Base-by-base conservation (phyloP, 768 basidiomycete genomes). In the Russula emetica region DNA sequence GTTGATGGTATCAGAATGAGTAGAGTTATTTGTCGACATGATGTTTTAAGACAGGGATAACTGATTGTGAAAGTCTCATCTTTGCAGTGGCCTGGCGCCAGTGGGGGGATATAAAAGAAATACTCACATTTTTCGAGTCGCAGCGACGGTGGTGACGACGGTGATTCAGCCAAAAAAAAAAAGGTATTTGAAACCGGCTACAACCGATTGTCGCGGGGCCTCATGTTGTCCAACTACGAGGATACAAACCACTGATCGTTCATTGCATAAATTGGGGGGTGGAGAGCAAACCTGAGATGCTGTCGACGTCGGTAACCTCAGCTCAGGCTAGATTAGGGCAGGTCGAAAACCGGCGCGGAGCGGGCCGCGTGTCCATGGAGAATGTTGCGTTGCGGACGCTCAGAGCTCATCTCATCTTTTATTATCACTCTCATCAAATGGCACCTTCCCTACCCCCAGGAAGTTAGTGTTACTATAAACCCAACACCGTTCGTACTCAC, bases 41-140 rank as follows among this genome's bases (percentile, higher is more conserved):
- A 56, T 49, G 57, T 53, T 26, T 66, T 66, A 63, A 66, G 64
- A 66, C 64, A 66, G 64, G 64, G 64, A 66, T 66, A 66, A 66
- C 64, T 66, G 64, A 65, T 63, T 45, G 45, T 61, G 11, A 20
- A 28, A 44, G n/a, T 66, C 30, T 66, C 64, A 63, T 66, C 64
- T 57, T 18, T 32, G 56, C 10, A 54, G 26, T 16, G n/a, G n/a
- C 26, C 20, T n/a, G 16, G 30, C 16, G 22, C 13, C n/a, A 45
- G 20, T 1, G 42, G 26, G 26, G 40, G 14, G n/a, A 14, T 6
- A 54, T 6, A 32, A 16, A 55, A 16, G 24, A 20, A 16, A 26
- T n/a, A 61, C 59, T 60, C 59, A 64, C 63, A 44, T n/a, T 53
- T 59, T 60, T 20, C 44, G 20, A 51, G 32, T 7, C 14, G 2